phyloP scores from a whole-genome alignment of 2,329 filamentous ascomycete genomes.

The Davidsoniella neocaledoniae region DNA sequence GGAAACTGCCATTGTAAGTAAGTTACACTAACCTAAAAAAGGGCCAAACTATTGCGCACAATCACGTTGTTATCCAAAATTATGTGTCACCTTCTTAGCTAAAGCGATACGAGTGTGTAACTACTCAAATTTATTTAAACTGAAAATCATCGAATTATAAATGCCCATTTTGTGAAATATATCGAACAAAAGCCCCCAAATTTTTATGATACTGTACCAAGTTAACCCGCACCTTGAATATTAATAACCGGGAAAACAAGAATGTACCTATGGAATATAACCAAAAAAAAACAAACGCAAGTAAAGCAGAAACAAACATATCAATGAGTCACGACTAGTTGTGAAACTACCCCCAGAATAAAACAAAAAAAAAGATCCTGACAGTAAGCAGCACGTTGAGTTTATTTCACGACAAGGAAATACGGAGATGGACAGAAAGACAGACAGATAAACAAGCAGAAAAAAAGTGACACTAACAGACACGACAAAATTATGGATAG shows the following conservation, averaged over 20 bases:
- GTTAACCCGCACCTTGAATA: no score
- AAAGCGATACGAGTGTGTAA: no score
- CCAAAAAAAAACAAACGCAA: constrained; percentile 1
- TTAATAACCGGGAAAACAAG: no score
- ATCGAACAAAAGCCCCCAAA: background rate
- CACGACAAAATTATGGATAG: background rate
- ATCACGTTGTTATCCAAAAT: no score
- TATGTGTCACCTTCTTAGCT: no score
- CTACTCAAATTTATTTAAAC: no score
- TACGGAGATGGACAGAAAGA: constrained; percentile 8
- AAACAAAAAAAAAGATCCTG: no score
- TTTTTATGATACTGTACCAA: background rate
- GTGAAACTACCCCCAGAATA: constrained; percentile 5
- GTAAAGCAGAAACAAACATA: constrained; percentile 3
- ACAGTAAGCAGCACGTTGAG: no score
- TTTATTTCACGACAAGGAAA: constrained; percentile 13
- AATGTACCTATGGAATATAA: background rate
- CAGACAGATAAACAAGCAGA: constrained; percentile 12
- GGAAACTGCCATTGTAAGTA: no score
- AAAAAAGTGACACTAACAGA: background rate
- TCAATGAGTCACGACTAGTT: constrained; percentile 6
- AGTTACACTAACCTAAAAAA: no score
- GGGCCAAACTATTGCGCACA: no score
- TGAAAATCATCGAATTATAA: no score
- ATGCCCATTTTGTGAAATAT: background rate